Percentiles rank a stretch among this genome's conserved stretches.
Conservation (phyloP, 257 asterid species). For the Solanum ahanhuiri region DNA sequence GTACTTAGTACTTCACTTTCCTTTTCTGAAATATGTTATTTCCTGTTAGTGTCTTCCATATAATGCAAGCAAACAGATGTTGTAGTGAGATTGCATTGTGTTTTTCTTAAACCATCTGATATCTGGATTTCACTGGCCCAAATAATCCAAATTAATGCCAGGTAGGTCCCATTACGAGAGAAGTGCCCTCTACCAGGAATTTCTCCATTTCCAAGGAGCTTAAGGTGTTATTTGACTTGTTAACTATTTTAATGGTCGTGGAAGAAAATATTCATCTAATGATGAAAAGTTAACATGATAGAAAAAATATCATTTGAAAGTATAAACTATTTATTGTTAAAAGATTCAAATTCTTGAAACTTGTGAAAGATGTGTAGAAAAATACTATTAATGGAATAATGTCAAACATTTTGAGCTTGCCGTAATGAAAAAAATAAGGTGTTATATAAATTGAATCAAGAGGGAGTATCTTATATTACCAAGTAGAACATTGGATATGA, state of each 20-base stretch:
- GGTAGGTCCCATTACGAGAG: neutral
- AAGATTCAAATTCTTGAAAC: neutral
- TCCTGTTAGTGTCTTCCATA: neutral
- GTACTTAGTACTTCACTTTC: constrained; percentile 15
- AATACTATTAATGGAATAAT: neutral
- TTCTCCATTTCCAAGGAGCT: neutral
- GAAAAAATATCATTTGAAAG: neutral
- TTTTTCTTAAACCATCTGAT: neutral
- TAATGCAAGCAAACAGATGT: neutral
- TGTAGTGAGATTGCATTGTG: neutral
- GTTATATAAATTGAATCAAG: neutral
- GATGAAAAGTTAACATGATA: neutral
- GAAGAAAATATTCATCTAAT: neutral
- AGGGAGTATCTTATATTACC: neutral
- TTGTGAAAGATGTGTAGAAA: neutral
- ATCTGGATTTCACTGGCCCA: neutral
- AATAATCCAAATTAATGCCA: neutral
- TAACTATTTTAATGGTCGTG: neutral
- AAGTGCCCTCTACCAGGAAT: neutral
- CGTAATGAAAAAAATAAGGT: neutral
- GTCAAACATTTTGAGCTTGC: neutral
- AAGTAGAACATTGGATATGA: neutral
- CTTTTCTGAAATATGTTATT: neutral
- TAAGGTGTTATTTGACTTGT: neutral
- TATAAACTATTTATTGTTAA: neutral